Percentiles rank a stretch among this genome's conserved stretches.
These are phyloP conservation scores for Ustilago nuda DNA, from an alignment of 1,284 basidiomycete genomes.

Conservation along the genomic window DNA sequence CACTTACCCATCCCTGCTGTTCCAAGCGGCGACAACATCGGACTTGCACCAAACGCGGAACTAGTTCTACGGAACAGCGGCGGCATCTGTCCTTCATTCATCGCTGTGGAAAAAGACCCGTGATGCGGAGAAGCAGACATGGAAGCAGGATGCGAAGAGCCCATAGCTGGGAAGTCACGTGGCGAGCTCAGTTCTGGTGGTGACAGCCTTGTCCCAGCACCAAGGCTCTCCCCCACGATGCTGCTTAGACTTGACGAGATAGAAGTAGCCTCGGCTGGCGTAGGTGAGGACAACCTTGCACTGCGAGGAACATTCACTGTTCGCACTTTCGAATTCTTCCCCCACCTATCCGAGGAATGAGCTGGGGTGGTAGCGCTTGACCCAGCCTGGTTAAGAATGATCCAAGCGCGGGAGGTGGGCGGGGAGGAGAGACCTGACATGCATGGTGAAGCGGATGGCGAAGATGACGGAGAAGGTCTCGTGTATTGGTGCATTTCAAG, in stretches of 20 bases:
- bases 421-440: constrained; percentile 37
- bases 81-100: not conserved
- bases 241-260: constrained; percentile 21
- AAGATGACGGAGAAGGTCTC: constrained; percentile 36
- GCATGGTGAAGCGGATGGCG: constrained; percentile 46
- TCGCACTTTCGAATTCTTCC: constrained; percentile 57
- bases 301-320: constrained; percentile 55
- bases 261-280: constrained; percentile 24
- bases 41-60: constrained; percentile 3
- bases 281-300: constrained; percentile 42
- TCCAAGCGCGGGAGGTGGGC: constrained; percentile 56
- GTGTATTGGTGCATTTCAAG: constrained; percentile 9
- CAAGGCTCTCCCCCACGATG: constrained; percentile 1
- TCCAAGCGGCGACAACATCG: not conserved
- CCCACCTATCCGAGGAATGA: constrained; percentile 33
- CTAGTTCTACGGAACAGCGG: constrained; percentile 7
- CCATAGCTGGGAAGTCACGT: constrained; percentile 20
- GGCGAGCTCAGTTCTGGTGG: constrained; percentile 26
- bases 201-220: constrained; percentile 2
- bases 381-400: constrained; percentile 57
- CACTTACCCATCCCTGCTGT: constrained; percentile 10
- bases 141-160: not conserved
- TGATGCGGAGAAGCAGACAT: constrained; percentile 9
- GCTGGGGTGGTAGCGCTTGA: constrained; percentile 26
- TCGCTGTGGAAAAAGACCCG: not conserved